Conservation (phyloP, 345 rosid species). For the Gossypium stocksii region DNA sequence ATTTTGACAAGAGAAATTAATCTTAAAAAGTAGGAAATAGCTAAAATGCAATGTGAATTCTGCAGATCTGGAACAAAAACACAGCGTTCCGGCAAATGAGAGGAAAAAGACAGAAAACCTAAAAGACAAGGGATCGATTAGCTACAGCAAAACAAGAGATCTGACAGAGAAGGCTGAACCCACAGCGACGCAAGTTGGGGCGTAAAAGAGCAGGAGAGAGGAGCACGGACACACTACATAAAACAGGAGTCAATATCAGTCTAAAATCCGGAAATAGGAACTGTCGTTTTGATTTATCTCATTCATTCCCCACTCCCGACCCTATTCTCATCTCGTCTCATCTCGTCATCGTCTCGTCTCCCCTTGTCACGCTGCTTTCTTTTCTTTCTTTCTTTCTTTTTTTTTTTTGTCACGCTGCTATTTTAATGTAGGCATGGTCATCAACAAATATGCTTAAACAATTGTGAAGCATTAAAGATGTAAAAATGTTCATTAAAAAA, state of each 20-base stretch:
- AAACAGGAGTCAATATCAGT: constrained; percentile 18
- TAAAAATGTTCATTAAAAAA: no score
- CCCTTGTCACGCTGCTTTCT: background rate
- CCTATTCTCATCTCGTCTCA: background rate
- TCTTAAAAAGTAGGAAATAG: background rate
- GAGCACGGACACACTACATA: background rate
- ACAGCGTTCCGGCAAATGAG: background rate
- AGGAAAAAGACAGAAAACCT: background rate
- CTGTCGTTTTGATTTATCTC: background rate
- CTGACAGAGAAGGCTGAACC: constrained; percentile 6
- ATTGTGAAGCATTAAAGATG: no score
- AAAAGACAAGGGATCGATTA: background rate
- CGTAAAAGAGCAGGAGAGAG: background rate
- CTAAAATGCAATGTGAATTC: background rate
- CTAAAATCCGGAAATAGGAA: background rate
- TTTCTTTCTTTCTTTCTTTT: background rate
- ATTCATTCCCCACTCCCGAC: background rate
- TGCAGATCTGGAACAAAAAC: constrained; percentile 14
- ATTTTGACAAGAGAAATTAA: background rate
- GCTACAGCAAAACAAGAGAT: constrained; percentile 1
- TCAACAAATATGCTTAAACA: no score
- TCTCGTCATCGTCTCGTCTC: background rate
- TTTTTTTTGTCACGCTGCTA: no score
- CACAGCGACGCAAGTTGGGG: background rate
- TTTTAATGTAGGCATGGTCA: no score